Base-by-base conservation (phyloP, 768 basidiomycete species). In the Suillus cothurnatus region DNA sequence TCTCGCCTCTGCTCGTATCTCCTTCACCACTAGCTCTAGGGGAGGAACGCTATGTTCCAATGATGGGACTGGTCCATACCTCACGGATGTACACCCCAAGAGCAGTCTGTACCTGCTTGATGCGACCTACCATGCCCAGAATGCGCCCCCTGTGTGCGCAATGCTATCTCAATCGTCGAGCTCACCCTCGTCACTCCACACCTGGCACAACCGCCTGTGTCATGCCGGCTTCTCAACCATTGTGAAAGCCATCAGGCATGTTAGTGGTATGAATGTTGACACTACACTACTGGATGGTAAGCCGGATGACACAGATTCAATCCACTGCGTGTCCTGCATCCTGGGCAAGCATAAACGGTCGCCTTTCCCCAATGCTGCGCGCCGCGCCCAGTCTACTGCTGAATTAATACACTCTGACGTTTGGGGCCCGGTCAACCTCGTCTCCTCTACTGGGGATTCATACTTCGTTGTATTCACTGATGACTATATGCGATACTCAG, bases 311-410 rank as follows among this genome's bases (percentile, higher is more conserved):
- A 26, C 49, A 1, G 50, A 52, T 15, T 17, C 15, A 2, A 52
- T 52, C 7, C 50, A 52, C 50, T 81, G 80, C 45, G 68, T 74
- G 49, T 70, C 71, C 11, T 82, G 80, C 67, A 70, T 81, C 53
- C 65, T 74, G 50, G 77, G 77, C 1, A 82, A 82, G 62, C 67
- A 71, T 11, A 72, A 76, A 21, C 70, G 72, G 8, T 59, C 59
- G 6, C 66, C 74, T 5, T 77, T 78, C 60, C 80, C 79, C 32
- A 68, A 73, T n/a, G 28, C 6, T 17, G 26, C 50, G 7, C 15
- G 15, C 1, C 26, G 50, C 7, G 50, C 50, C 0, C 0, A 28
- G 1, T 4, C 26, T 3, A 1, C 15, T 17, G 50, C 26, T 2
- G 50, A 52, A 1, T 15, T 71, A 6, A 50, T 70, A 0, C 65